Evolutionary conservation across 2,329 filamentous ascomycete species (phyloP).

Genomic region (Hysterium pulicare): DNA sequence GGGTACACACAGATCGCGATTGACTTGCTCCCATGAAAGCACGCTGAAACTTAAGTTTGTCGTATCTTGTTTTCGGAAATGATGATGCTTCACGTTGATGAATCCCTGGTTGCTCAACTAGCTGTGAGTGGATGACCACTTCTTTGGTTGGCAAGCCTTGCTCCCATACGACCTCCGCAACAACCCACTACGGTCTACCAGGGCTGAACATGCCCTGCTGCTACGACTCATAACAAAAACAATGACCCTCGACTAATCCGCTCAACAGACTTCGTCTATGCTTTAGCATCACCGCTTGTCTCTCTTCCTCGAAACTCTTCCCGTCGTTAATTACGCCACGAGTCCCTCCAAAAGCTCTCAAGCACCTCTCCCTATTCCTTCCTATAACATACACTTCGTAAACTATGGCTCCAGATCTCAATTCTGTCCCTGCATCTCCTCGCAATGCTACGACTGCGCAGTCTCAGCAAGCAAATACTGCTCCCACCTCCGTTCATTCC

Average conservation of each 20-base stretch:
- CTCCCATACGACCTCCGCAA: background rate
- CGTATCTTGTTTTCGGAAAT: too few species aligned
- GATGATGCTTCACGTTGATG: conserved; percentile 19
- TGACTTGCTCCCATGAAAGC: too few species aligned
- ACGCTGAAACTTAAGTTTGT: too few species aligned
- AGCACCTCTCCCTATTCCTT: background rate
- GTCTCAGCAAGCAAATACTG: conserved; percentile 24
- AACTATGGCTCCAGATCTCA: conserved; percentile 50
- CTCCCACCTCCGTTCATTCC: conserved; percentile 28
- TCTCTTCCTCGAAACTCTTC: background rate
- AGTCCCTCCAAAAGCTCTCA: background rate
- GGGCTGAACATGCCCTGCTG: background rate
- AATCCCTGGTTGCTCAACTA: conserved; percentile 9
- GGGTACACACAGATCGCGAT: too few species aligned
- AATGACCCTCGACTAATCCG: background rate
- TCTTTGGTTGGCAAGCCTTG: too few species aligned
- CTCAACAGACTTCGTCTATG: background rate
- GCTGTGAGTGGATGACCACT: conserved; percentile 19
- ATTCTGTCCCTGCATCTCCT: conserved; percentile 41
- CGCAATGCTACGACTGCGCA: conserved; percentile 29
- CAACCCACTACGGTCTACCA: background rate
- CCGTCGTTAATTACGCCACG: background rate
- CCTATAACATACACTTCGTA: conserved; percentile 5
- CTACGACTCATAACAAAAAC: background rate
- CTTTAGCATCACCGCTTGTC: background rate